Evolutionary conservation across 352 stramenopile genomes (phyloP).

Genomic region (Pythium coloratum): DNA sequence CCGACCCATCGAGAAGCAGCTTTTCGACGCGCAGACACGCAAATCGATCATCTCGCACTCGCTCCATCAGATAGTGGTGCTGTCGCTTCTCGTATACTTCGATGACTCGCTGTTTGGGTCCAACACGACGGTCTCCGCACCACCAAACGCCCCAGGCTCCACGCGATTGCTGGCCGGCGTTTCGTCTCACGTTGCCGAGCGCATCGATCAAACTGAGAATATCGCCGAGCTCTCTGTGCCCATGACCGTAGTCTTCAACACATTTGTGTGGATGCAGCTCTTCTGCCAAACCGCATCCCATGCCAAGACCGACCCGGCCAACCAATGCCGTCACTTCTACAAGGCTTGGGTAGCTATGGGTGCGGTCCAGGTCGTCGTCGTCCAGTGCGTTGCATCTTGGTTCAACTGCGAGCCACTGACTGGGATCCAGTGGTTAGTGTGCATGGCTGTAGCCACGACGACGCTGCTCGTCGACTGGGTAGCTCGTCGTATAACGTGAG

Average conservation of each 20-base stretch:
- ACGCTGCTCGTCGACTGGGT: constrained; percentile 1
- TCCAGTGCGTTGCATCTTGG: not conserved
- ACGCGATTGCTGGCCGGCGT: not conserved
- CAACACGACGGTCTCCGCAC: not conserved
- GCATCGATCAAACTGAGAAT: not conserved
- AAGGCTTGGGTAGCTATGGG: not conserved
- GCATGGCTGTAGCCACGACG: not conserved
- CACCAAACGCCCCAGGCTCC: not conserved
- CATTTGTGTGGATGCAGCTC: constrained; percentile 32
- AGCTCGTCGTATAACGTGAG: not conserved
- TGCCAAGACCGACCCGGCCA: not conserved
- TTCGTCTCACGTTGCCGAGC: not conserved
- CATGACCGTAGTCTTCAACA: constrained; percentile 29
- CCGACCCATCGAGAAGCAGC: not conserved
- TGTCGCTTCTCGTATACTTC: not conserved
- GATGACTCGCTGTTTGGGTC: not conserved
- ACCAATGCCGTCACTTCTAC: not conserved
- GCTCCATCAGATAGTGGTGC: not conserved
- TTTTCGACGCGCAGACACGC: not conserved
- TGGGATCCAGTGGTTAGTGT: constrained; percentile 2
- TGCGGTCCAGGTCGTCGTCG: not conserved
- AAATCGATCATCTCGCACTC: not conserved
- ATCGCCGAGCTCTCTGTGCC: not conserved
- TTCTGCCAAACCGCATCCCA: constrained; percentile 25
- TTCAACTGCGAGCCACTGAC: constrained; percentile 3